Percentiles rank a stretch among this genome's conserved stretches.
Evolutionary conservation across 208 protist genomes (phyloP).

Genomic region (Leishmania tropica): DNA sequence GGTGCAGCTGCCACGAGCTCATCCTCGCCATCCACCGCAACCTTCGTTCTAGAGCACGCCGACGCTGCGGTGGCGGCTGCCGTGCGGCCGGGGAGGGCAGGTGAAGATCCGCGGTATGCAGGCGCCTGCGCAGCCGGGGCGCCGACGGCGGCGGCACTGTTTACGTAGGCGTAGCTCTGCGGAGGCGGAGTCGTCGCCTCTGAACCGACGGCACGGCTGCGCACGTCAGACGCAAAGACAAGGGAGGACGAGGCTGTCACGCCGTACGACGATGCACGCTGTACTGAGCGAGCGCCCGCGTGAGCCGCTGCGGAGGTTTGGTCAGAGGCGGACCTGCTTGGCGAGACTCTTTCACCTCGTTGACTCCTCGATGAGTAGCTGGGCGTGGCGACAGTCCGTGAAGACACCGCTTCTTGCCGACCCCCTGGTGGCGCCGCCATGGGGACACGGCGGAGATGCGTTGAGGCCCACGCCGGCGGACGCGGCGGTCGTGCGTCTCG

Average conservation of each 20-base stretch:
- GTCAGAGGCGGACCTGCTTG: background rate
- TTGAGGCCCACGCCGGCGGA: conserved; percentile 19
- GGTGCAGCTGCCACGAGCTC: conserved; percentile 11
- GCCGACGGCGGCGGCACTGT: background rate
- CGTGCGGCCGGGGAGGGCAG: background rate
- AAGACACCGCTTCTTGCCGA: background rate
- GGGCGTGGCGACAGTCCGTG: background rate
- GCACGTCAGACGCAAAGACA: background rate
- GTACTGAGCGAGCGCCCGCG: background rate
- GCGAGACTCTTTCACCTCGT: background rate
- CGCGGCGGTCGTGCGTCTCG: conserved; percentile 7
- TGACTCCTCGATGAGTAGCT: background rate
- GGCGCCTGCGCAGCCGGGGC: background rate
- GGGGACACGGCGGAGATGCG: background rate
- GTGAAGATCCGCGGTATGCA: background rate
- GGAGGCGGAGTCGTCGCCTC: background rate
- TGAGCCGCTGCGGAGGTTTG: background rate
- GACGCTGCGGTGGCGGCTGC: background rate
- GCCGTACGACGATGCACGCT: background rate
- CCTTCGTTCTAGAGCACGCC: background rate
- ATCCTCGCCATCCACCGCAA: conserved; percentile 17
- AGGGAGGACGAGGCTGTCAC: background rate
- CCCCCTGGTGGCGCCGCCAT: background rate
- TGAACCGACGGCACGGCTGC: background rate
- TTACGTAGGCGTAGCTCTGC: conserved; percentile 23